Evolutionary conservation across 495 filamentous ascomycete genomes (phyloP), one percentile per base, ranked within the genome.

Genomic region (Aspergillus nanangensis): DNA sequence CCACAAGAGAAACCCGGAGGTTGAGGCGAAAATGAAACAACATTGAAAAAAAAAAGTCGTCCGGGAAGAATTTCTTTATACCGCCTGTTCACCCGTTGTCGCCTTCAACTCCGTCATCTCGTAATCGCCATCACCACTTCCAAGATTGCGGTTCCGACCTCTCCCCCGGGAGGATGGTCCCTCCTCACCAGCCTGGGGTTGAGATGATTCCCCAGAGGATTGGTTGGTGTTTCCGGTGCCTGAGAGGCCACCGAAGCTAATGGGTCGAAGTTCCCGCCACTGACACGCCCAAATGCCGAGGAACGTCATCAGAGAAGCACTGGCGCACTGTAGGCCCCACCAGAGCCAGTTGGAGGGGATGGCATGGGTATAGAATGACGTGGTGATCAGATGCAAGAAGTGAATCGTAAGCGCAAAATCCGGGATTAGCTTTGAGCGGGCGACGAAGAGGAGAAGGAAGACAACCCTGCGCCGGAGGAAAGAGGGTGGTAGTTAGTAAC

Each of bases 341-440:
- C 93, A 99, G 39, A 92, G 83, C 39, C 76, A 62, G 53, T 89
- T 82, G 5, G 70, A 64, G 4, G 94, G 94, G 4, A 97, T 52
- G 1, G 79, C 72, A 38, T 76, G 77, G 14, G 90, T 82, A 57
- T 95, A 95, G 2, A 94, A 56, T 8, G 76, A 80, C 2, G 85
- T 85, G 51, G 87, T 63, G 44, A 95, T 48, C n/a, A 96, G 77
- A 53, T 96, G 89, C 23, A 96, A 70, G 65, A 86, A 80, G 69
- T 95, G 90, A 19, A 93, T 77, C 1, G 93, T 95, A 18, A 96
- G 75, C 5, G 88, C 83, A 63, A 99, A 99, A 62, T 99, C 93
- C 48, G 86, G 87, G 24, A 96, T 83, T 27, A 96, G 81, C 59
- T 96, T 96, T 20, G 84, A 90, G 43, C 91, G 87, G 22, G 84